Base-by-base conservation (phyloP, 768 basidiomycete species). In the Pleurotus djamor region DNA sequence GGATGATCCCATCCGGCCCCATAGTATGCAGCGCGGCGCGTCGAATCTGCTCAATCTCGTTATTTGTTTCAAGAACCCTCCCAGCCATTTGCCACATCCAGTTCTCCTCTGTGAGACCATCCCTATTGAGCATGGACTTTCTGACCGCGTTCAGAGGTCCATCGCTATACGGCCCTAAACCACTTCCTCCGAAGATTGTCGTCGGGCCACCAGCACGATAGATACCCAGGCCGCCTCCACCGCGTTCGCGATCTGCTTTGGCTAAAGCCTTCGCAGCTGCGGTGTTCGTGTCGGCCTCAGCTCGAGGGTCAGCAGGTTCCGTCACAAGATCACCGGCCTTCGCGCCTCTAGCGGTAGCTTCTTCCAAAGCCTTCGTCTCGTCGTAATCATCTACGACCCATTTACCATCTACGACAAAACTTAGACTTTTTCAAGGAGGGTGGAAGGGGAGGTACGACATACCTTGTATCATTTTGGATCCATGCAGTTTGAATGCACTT, bases 311-410 rank as follows among this genome's bases (percentile, higher is more conserved):
- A 36, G 87, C 84, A 16, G 95, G 84, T 62, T 96, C 89, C 57
- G 90, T 91, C 16, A 96, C 94, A 5, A 77, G 83, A 55, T 93
- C 89, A 10, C 92, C 91, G 0, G 96, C 82, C 63, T 89, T 88
- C 64, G 93, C 80, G 5, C 94, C 96, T 36, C 87, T 85, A n/a
- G 84, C 84, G 3, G 86, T 82, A 66, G 92, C 90, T 48, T 93
- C 91, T 60, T 82, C 85, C 0, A 87, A 80, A 0, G 84, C 83
- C 59, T 91, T 91, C 43, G 89, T 90, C 72, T 99, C 97, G 73
- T 93, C 94, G 71, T 99, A 99, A 74, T 98, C 97, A 68, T 98
- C 97, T 5, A 84, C 83, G 1, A 98, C 88, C 91, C 95, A 96
- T 68, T 84, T 79, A 0, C 96, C 97, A 58, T 94, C 96, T 97